Evolutionary conservation across 2,329 filamentous ascomycete species (phyloP).

Genomic region (Tolypocladium pustulatum): DNA sequence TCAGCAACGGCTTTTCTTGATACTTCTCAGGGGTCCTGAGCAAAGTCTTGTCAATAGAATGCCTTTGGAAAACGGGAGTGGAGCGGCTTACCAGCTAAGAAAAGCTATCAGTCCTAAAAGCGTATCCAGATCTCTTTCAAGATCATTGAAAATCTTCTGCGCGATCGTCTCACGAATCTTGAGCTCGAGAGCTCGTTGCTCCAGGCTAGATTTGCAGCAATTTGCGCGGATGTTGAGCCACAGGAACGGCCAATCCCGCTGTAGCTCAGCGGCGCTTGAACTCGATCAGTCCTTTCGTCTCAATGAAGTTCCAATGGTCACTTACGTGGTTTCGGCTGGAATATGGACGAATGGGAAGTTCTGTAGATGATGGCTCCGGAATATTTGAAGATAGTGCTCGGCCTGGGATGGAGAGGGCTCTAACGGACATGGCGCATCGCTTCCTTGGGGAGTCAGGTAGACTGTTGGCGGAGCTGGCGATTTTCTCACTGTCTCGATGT

Average conservation of each 20-base stretch:
- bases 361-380: conserved; percentile 12
- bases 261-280: conserved; percentile 11
- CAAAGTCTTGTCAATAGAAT: not conserved
- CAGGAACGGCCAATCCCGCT: conserved; percentile 20
- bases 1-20: conserved; percentile 6
- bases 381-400: conserved; percentile 7
- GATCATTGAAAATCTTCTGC: conserved; percentile 3
- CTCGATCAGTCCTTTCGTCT: not conserved
- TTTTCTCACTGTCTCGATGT: not conserved
- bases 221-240: conserved; percentile 24
- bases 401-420: not conserved
- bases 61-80: too few species aligned
- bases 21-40: conserved; percentile 7
- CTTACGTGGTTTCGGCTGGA: conserved; percentile 5
- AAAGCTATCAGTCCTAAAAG: not conserved
- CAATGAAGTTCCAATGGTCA: not conserved
- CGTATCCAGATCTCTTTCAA: not conserved
- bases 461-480: not conserved
- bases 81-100: not conserved
- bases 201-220: conserved; percentile 9
- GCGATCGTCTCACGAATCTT: conserved; percentile 10
- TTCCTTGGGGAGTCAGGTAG: not conserved
- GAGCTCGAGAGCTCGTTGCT: conserved; percentile 10
- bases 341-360: conserved; percentile 17
- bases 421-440: not conserved